Evolutionary conservation across 164 flowering plant species (phyloP).

Genomic region (Liquidambar formosana): DNA sequence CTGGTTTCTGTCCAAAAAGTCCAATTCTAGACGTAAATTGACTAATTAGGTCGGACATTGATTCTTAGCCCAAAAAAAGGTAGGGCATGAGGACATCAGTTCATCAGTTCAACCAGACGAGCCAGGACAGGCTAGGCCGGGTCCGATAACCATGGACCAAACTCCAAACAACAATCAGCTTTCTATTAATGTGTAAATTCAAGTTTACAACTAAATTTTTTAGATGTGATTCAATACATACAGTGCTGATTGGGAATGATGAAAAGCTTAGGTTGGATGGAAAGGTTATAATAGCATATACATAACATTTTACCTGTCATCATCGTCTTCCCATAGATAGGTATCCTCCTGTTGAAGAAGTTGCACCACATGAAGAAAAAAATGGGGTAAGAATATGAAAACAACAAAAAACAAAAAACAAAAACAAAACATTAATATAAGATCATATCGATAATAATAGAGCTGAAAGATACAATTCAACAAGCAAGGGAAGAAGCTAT

Average conservation of each 20-base stretch:
- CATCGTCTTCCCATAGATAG: constrained; percentile 94
- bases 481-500: not conserved
- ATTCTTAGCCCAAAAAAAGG: no score
- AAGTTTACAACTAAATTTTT: no score
- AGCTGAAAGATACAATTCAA: not conserved
- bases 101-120: not conserved
- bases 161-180: not conserved
- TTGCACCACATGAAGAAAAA: not conserved
- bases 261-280: not conserved
- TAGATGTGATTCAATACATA: no score
- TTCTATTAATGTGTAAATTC: not conserved
- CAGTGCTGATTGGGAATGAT: not conserved
- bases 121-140: not conserved
- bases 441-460: not conserved
- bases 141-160: not conserved
- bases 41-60: no score
- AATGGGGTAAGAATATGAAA: not conserved
- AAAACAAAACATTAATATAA: not conserved
- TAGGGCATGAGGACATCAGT: no score
- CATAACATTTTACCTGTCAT: constrained; percentile 61
- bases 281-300: not conserved
- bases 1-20: no score
- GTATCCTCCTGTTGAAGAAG: constrained; percentile 72
- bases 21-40: no score
- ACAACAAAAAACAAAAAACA: no score